Evolutionary conservation across 208 protist genomes (phyloP).

Genomic region (Trypanosoma avium): DNA sequence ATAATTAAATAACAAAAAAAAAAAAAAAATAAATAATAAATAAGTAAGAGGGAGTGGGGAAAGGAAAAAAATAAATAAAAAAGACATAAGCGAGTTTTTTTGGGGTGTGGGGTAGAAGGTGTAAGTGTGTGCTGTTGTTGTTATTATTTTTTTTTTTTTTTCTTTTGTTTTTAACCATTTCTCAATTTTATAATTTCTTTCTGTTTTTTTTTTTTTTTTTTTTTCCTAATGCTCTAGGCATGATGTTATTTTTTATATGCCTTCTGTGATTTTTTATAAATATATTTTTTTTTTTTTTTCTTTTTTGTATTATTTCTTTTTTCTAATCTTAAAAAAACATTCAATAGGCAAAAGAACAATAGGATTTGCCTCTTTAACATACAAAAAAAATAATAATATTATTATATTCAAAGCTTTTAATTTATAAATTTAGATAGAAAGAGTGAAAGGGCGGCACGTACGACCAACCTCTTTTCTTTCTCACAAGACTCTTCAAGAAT

Average conservation of each 20-base stretch:
- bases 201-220: background rate
- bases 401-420: too few relatives aligned
- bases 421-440: too few relatives aligned
- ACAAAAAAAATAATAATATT: background rate
- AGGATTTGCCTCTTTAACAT: background rate
- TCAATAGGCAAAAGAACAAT: background rate
- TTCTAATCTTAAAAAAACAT: background rate
- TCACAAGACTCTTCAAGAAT: background rate
- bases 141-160: background rate
- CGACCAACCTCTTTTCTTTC: background rate
- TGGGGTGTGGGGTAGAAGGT: too few relatives aligned
- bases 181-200: background rate
- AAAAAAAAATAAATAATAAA: too few relatives aligned
- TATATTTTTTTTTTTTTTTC: background rate
- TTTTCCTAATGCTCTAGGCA: background rate
- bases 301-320: conserved; percentile 19
- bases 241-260: background rate
- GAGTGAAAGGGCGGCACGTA: background rate
- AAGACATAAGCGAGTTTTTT: too few relatives aligned
- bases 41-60: too few relatives aligned
- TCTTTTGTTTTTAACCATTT: background rate
- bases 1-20: too few relatives aligned
- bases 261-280: background rate
- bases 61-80: too few relatives aligned
- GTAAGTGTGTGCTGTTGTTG: background rate